Evolutionary conservation across 164 flowering plant genomes (phyloP), one percentile per base, ranked within the genome.

Genomic region (Aristolochia fimbriata): DNA sequence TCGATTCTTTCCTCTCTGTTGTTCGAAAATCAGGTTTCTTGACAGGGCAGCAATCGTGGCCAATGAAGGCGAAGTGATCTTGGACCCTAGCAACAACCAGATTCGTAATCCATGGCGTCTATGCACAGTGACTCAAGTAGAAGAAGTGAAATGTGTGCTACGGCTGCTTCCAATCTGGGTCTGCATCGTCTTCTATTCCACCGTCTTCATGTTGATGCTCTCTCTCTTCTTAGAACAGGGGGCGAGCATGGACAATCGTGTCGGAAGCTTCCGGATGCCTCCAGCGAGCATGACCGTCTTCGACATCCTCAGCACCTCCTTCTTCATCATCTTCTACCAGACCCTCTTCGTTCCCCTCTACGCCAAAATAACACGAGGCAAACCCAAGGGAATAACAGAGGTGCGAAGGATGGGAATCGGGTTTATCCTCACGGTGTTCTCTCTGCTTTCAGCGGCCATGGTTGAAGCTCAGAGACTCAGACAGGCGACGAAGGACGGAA

Each of bases 281-380:
- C 80, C 96, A 0, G 94, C 98, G 51, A 81, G 98, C 81, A 92
- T 92, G 98, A 88, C 96, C 12, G 76, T 81, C 78, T 92, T 91
- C 48, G 96, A 92, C 76, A 88, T 88, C 24, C 68, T 88, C 33
- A 87, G 95, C 50, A 96, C 87, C 0, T 95, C 91, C 1, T 48
- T 63, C 4, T 88, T 92, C 71, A 83, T 88, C 37, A 79, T 85
- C 78, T 21, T 92, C 10, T 82, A 81, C 74, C 71, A 91, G 14
- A 56, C 84, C 63, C 74, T 88, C 21, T 54, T 92, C 17, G 83
- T 77, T 58, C 98, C 98, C 13, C 37, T 83, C 41, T 81, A 77
- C 12, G n/a, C 74, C 12, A 74, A 76, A 53, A n/a, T 83, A 0
- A 77, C 52, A 54, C 84, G 77, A 1, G 74, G 25, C 0, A 88